Base-by-base conservation (phyloP, 2,329 filamentous ascomycete species). In the Colletotrichum caudatum region DNA sequence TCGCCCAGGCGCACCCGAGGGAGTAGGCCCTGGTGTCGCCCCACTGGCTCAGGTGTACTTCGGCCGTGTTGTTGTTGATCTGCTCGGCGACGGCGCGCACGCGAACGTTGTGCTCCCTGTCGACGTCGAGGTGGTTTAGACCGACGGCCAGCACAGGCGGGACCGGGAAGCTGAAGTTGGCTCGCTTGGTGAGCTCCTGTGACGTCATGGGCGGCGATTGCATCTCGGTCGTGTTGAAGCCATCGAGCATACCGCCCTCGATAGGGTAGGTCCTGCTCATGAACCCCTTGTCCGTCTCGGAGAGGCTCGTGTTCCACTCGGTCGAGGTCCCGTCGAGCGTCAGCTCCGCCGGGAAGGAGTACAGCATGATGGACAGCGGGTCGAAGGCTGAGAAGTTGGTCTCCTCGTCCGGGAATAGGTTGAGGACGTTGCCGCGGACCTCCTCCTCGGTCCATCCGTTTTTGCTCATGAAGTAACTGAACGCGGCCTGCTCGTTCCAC, bases 401-500 rank as follows among this genome's bases (percentile, higher is more conserved):
- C 20, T 57, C 48, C 6, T 60, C 29, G 6, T n/a, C 26, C 1
- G 57, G 41, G 64, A 70, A 74, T 35, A 41, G 37, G n/a, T 64
- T 51, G 12, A 64, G 50, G 18, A 64, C 20, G 33, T 35, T 29
- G 44, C 8, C 20, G 39, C 51, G 62, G n/a, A 68, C 58, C 23
- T 56, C 14, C 12, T 46, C 63, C 39, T 68, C 51, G 46, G 29
- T 23, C 72, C 70, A 72, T 14, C 57, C 50, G 50, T 71, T 29
- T 14, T 14, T 23, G 12, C 41, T 29, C 20, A 37, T 37, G 51
- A 73, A 76, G 44, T 74, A 64, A 3, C 66, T 70, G 54, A 76
- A 74, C 2, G 78, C 75, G 14, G 54, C 68, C 1, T 69, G n/a
- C 68, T 74, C 71, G 57, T 76, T 75, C 77, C 78, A 79, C 16